Evolutionary conservation across 805 yeast species (phyloP), one percentile per base, ranked within the genome.

Genomic region (Barnettozyma salicaria): DNA sequence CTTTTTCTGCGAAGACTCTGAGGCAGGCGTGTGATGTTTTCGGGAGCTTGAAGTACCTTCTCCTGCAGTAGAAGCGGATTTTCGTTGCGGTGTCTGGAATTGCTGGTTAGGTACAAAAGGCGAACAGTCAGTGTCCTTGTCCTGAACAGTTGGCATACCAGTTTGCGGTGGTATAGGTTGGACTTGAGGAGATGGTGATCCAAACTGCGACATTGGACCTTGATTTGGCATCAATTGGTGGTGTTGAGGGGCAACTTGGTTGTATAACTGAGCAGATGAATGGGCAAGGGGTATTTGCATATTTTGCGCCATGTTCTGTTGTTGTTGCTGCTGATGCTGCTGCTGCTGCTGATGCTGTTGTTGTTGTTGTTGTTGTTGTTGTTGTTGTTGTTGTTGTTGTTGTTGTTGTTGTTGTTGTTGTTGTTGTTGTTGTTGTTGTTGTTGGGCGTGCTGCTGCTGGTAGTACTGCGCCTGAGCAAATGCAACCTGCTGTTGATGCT

Each of bases 41-140:
- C 24, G 25, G 14, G 35, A 17, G 19, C 22, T 32, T 8, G 47
- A 21, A 13, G 43, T 37, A 7, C 37, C 35, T 19, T 39, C 33
- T 6, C 44, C 42, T 4, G 42, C 41, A 5, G 36, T 40, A 33
- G n/a, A n/a, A n/a, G n/a, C n/a, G n/a, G 42, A 25, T 2, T 48
- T 28, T 43, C 55, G 49, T 37, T 46, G 46, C n/a, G 53, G 57
- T 4, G 57, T 48, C 17, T 53, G 56, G 36, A 42, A 47, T 8
- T 45, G 50, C 16, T 37, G 40, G 36, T 32, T 25, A n/a, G 24
- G 17, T 18, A 19, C 25, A 12, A 21, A 30, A 10, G 19, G 17
- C 14, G 37, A 39, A 19, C 37, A 25, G 16, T 35, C 30, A 16
- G 43, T 30, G 7, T 38, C 32, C 9, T 18, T 34, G n/a, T n/a